A percentile compares a stretch with the other conserved stretches of the same genome.
These are phyloP conservation scores for Cicer bijugum DNA, from an alignment of 306 rosid species.

Conservation along the genomic window DNA sequence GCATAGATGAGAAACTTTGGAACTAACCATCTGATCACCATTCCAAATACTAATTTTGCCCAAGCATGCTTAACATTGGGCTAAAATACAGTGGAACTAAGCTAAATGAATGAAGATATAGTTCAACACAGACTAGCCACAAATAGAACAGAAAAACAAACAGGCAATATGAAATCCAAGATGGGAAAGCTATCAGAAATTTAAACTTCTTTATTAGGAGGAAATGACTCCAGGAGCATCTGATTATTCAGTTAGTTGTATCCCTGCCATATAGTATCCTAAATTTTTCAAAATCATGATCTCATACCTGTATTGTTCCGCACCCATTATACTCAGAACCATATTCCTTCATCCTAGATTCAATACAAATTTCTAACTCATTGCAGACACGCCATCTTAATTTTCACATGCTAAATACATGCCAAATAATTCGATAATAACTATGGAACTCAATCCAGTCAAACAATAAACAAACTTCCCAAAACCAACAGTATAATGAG, in stretches of 20 bases:
- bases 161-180: conserved; percentile 31
- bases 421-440: conserved; percentile 19
- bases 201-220: conserved; percentile 5
- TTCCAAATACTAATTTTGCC: conserved; percentile 13
- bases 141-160: conserved; percentile 4
- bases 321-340: background rate
- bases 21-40: background rate
- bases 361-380: conserved; percentile 23
- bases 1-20: conserved; percentile 6
- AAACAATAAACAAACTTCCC: conserved; percentile 6
- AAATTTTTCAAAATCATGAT: background rate
- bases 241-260: conserved; percentile 21
- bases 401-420: conserved; percentile 24
- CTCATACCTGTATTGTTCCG: background rate
- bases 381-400: conserved; percentile 16
- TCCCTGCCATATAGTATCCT: conserved; percentile 21
- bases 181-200: background rate
- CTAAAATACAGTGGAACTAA: conserved; percentile 1
- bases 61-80: conserved; percentile 1
- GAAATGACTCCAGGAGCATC: conserved; percentile 15
- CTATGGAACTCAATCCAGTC: conserved; percentile 7
- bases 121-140: conserved; percentile 17
- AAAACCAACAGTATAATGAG: conserved; percentile 16
- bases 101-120: background rate
- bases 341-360: conserved; percentile 24